phyloP scores from a whole-genome alignment of 2,329 filamentous ascomycete genomes.

The Fusarium brevicatenulatum region DNA sequence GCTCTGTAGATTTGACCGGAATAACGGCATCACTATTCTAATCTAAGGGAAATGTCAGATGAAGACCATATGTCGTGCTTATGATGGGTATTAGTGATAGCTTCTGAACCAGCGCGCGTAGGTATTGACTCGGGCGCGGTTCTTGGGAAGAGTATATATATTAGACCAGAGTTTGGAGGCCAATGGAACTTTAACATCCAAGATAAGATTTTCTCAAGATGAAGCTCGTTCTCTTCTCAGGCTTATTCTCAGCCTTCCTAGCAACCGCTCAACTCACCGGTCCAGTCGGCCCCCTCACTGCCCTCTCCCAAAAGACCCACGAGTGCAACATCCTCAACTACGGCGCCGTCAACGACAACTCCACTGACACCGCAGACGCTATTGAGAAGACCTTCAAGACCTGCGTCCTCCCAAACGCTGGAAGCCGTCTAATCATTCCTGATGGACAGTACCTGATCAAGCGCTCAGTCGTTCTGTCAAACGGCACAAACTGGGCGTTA shows the following conservation, averaged over 20 bases:
- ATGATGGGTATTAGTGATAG: fast-evolving
- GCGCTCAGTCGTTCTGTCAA: neutral
- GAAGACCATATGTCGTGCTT: neutral
- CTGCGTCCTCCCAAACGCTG: neutral
- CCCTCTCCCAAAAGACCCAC: neutral
- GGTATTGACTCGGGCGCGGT: neutral
- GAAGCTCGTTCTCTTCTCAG: neutral
- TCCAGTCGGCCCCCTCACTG: neutral
- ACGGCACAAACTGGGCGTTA: neutral
- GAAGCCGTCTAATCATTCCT: neutral
- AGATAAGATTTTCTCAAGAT: fast-evolving
- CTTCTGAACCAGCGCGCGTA: neutral
- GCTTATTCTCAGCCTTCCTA: neutral
- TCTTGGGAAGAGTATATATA: neutral
- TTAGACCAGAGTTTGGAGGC: too few relatives aligned
- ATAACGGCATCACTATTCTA: fast-evolving
- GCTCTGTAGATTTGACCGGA: neutral
- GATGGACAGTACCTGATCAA: neutral
- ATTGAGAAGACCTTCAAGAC: neutral
- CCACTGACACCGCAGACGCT: neutral
- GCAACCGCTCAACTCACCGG: neutral
- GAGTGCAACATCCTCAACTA: neutral
- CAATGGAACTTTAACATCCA: too few relatives aligned
- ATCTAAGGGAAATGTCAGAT: neutral
- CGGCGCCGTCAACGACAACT: neutral